Conservation (phyloP, 768 basidiomycete species). For the Xerocomus brunneocitrinus region DNA sequence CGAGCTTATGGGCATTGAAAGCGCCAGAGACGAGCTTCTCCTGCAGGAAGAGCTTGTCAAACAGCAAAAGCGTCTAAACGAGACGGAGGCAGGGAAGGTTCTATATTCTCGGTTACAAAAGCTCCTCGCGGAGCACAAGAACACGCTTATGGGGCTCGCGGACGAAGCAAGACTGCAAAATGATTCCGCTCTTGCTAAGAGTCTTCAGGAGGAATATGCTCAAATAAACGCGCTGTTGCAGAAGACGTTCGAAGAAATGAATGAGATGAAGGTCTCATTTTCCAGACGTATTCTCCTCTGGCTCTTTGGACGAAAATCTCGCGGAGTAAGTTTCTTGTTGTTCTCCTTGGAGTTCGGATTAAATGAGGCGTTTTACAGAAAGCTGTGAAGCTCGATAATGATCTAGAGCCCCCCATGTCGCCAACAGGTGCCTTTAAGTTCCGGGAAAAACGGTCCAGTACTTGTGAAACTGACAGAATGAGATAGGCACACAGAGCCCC, state of each 20-base stretch:
- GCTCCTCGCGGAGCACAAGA: slow-evolving; percentile 16
- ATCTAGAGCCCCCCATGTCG: neutral
- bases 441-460: too few relatives aligned
- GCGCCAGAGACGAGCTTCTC: neutral
- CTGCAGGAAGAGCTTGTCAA: slow-evolving; percentile 20
- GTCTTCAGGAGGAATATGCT: slow-evolving; percentile 8
- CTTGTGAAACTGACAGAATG: too few relatives aligned
- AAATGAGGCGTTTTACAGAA: neutral
- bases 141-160: slow-evolving; percentile 9
- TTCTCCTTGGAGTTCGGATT: neutral
- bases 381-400: neutral
- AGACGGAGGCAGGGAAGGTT: slow-evolving; percentile 20
- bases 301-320: slow-evolving; percentile 8
- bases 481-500: too few relatives aligned
- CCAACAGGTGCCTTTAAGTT: neutral
- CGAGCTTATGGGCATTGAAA: neutral
- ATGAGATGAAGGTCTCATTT: slow-evolving; percentile 15
- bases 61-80: slow-evolving; percentile 13
- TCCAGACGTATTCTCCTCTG: slow-evolving; percentile 4
- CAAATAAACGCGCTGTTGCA: slow-evolving; percentile 8
- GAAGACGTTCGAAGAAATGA: slow-evolving; percentile 19
- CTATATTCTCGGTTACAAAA: slow-evolving; percentile 14
- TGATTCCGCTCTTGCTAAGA: slow-evolving; percentile 7
- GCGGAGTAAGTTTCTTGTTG: slow-evolving; percentile 3
- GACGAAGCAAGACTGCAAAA: slow-evolving; percentile 13